phyloP scores from a whole-genome alignment of 2,329 filamentous ascomycete species.

The Coniochaeta sp. region DNA sequence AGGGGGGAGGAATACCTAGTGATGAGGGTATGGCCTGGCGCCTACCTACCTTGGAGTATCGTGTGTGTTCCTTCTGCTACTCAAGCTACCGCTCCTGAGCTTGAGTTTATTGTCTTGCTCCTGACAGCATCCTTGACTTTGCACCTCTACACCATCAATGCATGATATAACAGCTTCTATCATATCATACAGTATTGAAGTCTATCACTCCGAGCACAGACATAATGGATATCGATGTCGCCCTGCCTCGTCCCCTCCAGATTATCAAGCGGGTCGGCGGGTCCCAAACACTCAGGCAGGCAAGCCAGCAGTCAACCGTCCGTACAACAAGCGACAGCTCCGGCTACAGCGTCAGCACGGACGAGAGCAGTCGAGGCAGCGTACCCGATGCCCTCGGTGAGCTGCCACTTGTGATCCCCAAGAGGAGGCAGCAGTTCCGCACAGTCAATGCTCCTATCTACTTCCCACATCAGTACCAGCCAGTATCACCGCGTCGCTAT shows the following conservation, averaged over 20 bases:
- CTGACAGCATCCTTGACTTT: too few relatives aligned
- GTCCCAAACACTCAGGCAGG: background rate
- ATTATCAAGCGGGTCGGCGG: slow-evolving; percentile 36
- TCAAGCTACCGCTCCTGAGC: background rate
- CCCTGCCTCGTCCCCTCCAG: slow-evolving; percentile 36
- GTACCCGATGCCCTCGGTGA: background rate
- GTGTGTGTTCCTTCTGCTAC: background rate
- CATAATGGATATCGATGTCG: too few relatives aligned
- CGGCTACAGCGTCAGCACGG: slow-evolving; percentile 15
- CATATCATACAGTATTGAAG: too few relatives aligned
- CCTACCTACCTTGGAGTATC: background rate
- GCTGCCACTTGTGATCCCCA: background rate
- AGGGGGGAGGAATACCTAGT: background rate
- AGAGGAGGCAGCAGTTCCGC: background rate
- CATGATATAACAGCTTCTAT: too few relatives aligned
- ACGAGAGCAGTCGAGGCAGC: slow-evolving; percentile 5
- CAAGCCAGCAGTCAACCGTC: background rate
- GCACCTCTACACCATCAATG: too few relatives aligned
- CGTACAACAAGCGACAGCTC: background rate
- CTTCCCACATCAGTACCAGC: background rate
- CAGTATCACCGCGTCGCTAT: background rate
- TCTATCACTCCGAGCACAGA: too few relatives aligned
- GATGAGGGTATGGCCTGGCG: background rate
- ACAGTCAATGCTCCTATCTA: background rate
- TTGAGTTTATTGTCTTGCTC: too few relatives aligned